Base-by-base conservation (phyloP, 1,139 yeast genomes). In the Geotrichum restrictum region DNA sequence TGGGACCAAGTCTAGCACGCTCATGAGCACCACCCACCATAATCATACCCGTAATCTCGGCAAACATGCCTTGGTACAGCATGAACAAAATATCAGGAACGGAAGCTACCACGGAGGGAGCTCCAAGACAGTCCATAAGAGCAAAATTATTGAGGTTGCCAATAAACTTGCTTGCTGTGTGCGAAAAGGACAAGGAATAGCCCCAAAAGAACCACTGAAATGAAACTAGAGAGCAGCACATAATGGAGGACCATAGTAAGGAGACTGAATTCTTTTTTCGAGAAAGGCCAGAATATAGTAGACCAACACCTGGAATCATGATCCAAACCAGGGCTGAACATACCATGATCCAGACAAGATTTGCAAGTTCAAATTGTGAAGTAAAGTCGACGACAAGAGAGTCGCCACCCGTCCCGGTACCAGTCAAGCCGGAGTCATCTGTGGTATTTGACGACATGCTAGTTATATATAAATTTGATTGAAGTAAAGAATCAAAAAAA, bases 171-270 rank as follows among this genome's bases (percentile, higher is more conserved):
- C 89, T 83, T 14, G 85, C 82, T 49, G 74, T 72, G 64, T 83
- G 87, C 47, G 95, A 81, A 68, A 89, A 91, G 22, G 87, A 83
- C 57, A 93, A 77, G 7, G 97, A 85, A 70, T 86, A 91, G 56
- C 98, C 98, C 96, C 97, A 88, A 74, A 88, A 88, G 71, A 88
- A 91, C 98, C 98, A 91, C 66, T 91, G 96, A 78, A 91, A 88
- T 1, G 85, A 74, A 4, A 89, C 81, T 36, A 91, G 73, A 62
- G 94, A 82, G 21, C 81, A 81, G 16, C 95, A 89, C 87, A 88
- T 88, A 67, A 91, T 74, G 2, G 95, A 83, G n/a, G 96, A 94
- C 96, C 96, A 91, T 56, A 91, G 74, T 54, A 91, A 75, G 10
- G 96, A 85, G 56, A 89, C 74, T n/a, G 96, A 96, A 64, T 91